Conservation (phyloP, 202 grass and related monocot species). For the Brachypodium distachyon region DNA sequence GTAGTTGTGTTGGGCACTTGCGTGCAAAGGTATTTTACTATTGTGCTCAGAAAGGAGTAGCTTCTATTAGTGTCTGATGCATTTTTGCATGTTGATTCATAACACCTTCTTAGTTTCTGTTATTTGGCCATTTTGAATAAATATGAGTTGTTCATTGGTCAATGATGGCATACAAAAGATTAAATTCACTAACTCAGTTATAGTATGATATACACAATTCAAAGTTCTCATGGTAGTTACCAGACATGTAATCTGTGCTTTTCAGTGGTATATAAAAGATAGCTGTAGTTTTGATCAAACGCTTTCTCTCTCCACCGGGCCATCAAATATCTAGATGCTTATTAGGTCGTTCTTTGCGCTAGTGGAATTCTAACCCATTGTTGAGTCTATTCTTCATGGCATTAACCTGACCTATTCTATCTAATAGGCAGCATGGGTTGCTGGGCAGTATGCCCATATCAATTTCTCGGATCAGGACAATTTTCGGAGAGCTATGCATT, state of each 20-base stretch:
- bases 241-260: not conserved
- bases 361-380: not conserved
- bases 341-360: not conserved
- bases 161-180: not conserved
- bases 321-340: not conserved
- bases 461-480: slow-evolving; percentile 66
- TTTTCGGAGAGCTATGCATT: slow-evolving; percentile 73
- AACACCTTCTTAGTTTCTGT: no score
- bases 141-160: not conserved
- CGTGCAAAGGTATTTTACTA: slow-evolving; percentile 83
- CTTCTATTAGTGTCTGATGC: slow-evolving; percentile 1
- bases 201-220: not conserved
- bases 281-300: not conserved
- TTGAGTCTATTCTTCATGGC: not conserved
- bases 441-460: slow-evolving; percentile 89
- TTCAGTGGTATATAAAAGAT: not conserved
- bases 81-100: no score
- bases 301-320: not conserved
- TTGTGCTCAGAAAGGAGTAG: not conserved
- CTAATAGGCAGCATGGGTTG: slow-evolving; percentile 98
- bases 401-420: slow-evolving; percentile 16
- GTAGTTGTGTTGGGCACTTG: slow-evolving; percentile 62
- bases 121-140: not conserved
- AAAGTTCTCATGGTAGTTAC: not conserved
- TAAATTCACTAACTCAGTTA: not conserved